Evolutionary conservation across 169 alveolate genomes (phyloP), one percentile per base, ranked within the genome.

Genomic region (Plasmodium ovale): DNA sequence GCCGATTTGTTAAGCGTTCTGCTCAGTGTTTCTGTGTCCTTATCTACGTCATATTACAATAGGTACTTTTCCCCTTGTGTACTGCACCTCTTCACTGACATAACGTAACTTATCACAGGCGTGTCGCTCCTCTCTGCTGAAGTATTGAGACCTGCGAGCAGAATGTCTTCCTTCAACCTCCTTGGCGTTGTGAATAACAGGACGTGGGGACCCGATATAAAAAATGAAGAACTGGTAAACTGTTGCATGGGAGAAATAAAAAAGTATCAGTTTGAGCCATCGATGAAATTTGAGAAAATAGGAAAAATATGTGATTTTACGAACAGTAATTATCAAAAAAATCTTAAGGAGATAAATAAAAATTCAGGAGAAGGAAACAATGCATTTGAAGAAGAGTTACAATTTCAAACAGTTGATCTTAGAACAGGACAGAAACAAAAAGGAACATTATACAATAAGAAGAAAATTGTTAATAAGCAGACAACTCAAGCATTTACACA

Each of bases 241-340:
- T 77, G 88, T 51, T 95, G 97, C 51, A 92, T 95, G 64, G 91
- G 88, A 2, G 88, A 94, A 16, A 74, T 95, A 62, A 93, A 90
- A 84, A 87, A 92, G 58, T 88, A 93, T 54, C 97, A 96, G 54
- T 94, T 95, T 67, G 97, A 95, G 58, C 97, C 97, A 2, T 88
- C 92, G 1, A 88, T 95, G 92, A 95, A 94, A 91, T 67, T 94
- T 49, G 97, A 95, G 51, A 92, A 93, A 33, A 95, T 93, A 73
- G 94, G 95, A 25, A 91, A 93, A 37, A 92, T 94, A n/a, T 95
- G 97, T 31, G 97, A 95, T 87, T 95, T 95, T 79, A 94, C 97
- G 2, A 91, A 70, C 74, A 87, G 92, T 72, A 94, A 92, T 47
- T 94, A 95, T 82, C 96, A 94, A 85, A 92, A 89, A 67, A 90